Base-by-base conservation (phyloP, 164 flowering plant species). In the Vitis rotundifolia region DNA sequence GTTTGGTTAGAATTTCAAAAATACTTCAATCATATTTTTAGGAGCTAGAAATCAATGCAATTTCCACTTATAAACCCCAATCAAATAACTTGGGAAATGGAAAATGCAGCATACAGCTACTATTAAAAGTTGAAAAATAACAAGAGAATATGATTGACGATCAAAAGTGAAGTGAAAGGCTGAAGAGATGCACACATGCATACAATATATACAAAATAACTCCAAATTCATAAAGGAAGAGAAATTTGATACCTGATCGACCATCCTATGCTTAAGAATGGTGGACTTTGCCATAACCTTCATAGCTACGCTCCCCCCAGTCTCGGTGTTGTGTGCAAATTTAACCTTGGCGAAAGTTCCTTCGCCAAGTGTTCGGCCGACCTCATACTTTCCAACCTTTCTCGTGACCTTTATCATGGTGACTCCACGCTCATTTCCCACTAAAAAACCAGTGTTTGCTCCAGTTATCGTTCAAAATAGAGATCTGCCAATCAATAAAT, bases 271-370 rank as follows among this genome's bases (percentile, higher is more conserved):
- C 84, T 83, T 81, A 44, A 90, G 90, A 26, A 90, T 85, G 53
- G 89, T 81, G 68, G 67, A 68, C 69, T 88, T 89, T 54, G 83
- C 89, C 66, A 89, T 44, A 55, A 92, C 75, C 71, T 92, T 92
- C 70, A 91, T 73, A 55, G 97, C 97, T 2, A 92, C 91, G 29
- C 85, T 82, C 63, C 84, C 84, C 8, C 91, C 91, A 3, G 89
- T 90, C 71, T 92, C 94, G 0, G 74, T 73, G 72, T 90, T 84
- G 64, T 64, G 71, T 6, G 93, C 94, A 49, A 87, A 88, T 70
- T 87, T 92, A 28, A 92, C 97, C 78, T 92, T 92, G 9, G 97
- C 94, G 59, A 90, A 92, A 14, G 92, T 88, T 11, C 97, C 97
- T 75, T 92, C 89, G 4, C 97, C 97, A 47, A 91, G 78, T 7